A percentile compares a stretch with the other conserved stretches of the same genome.
phyloP scores from a whole-genome alignment of 2,329 filamentous ascomycete species.

The Nakataea oryzae region DNA sequence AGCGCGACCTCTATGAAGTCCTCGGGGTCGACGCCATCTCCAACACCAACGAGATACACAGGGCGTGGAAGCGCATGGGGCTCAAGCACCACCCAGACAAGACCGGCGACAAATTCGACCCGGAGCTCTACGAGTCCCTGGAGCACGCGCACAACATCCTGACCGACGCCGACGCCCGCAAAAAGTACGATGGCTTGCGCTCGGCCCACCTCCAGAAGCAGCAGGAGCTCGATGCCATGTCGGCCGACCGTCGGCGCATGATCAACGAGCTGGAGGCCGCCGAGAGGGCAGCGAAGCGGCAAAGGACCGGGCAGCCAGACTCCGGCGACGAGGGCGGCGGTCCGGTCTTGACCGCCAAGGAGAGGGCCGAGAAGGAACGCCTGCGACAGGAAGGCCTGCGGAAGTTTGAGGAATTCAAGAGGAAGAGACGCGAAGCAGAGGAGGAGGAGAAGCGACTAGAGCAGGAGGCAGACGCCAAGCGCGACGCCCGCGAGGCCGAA shows the following conservation, averaged over 20 bases:
- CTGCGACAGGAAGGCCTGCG: conserved; percentile 22
- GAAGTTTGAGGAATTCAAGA: conserved; percentile 28
- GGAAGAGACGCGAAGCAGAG: conserved; percentile 29
- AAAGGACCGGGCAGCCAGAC: not conserved
- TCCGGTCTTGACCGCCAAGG: conserved; percentile 4
- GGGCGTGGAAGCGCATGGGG: conserved; percentile 68
- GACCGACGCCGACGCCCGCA: conserved; percentile 56
- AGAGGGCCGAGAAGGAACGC: conserved; percentile 14
- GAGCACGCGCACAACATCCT: conserved; percentile 83
- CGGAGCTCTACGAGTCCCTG: conserved; percentile 75
- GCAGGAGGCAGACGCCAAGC: conserved; percentile 27
- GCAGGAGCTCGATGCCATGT: conserved; percentile 62
- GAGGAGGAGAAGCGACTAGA: conserved; percentile 26
- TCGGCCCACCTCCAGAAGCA: conserved; percentile 60
- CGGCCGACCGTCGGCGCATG: conserved; percentile 62
- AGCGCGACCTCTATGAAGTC: conserved; percentile 70
- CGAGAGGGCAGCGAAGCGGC: conserved; percentile 45
- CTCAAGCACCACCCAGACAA: conserved; percentile 95
- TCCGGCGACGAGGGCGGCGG: not conserved
- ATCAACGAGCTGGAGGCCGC: conserved; percentile 77
- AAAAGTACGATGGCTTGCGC: conserved; percentile 68
- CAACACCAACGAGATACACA: conserved; percentile 62
- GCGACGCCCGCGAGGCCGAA: conserved; percentile 31
- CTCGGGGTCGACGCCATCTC: conserved; percentile 57
- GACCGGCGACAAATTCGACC: conserved; percentile 61